phyloP scores from a whole-genome alignment of 1,284 basidiomycete species.

The Ceratorhiza oryzae-sativae region DNA sequence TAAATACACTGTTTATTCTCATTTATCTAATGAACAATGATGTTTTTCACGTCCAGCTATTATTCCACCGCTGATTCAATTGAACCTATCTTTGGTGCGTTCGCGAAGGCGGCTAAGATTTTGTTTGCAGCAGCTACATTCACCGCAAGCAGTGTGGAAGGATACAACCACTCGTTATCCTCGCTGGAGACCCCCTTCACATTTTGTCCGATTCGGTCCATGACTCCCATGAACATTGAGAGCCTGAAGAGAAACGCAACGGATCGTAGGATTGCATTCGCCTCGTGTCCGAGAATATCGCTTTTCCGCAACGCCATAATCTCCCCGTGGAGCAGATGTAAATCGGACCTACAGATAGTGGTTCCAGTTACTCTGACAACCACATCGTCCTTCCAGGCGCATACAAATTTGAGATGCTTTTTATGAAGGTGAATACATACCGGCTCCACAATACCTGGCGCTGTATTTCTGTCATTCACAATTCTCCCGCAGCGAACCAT shows the following conservation, averaged over 20 bases:
- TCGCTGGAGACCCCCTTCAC: constrained; percentile 63
- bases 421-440: neutral
- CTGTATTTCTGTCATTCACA: constrained; percentile 62
- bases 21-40: too few relatives aligned
- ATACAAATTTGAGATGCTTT: neutral
- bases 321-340: constrained; percentile 60
- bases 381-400: constrained; percentile 58
- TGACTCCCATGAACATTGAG: constrained; percentile 76
- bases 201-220: constrained; percentile 69
- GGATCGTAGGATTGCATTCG: constrained; percentile 45
- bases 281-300: constrained; percentile 79
- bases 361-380: constrained; percentile 73
- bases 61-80: too few relatives aligned
- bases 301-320: constrained; percentile 72
- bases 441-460: constrained; percentile 71
- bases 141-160: constrained; percentile 81
- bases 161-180: constrained; percentile 77
- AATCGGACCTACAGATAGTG: constrained; percentile 73
- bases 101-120: constrained; percentile 78
- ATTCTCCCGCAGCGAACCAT: constrained; percentile 66
- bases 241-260: constrained; percentile 47
- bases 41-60: too few relatives aligned
- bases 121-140: constrained; percentile 75
- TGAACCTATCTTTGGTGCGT: constrained; percentile 72
- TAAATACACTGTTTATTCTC: too few relatives aligned